Evolutionary conservation across 2,329 filamentous ascomycete genomes (phyloP).

Genomic region (Ophiostoma ips): DNA sequence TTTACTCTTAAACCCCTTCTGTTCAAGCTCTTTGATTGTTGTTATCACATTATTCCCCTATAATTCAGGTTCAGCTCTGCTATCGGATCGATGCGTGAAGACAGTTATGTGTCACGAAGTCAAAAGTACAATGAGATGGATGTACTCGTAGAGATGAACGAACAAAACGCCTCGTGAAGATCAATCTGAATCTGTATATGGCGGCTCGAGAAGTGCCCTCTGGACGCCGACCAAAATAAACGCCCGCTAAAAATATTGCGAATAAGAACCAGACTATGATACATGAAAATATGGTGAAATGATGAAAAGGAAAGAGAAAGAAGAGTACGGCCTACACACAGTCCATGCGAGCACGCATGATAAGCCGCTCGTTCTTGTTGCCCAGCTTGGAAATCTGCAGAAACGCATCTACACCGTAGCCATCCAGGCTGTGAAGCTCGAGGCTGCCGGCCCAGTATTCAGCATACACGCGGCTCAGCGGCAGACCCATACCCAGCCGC

Average conservation of each 20-base stretch:
- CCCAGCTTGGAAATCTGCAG: conserved; percentile 91
- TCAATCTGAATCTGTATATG: too few species aligned
- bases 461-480: conserved; percentile 85
- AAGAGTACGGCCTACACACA: conserved; percentile 47
- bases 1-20: neutral
- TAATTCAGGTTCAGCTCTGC: neutral
- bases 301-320: neutral
- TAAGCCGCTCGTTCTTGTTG: conserved; percentile 95
- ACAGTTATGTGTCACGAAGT: too few species aligned
- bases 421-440: conserved; percentile 82
- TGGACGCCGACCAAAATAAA: too few species aligned
- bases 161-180: too few species aligned
- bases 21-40: conserved; percentile 1
- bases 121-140: too few species aligned
- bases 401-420: conserved; percentile 92
- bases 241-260: too few species aligned
- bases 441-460: conserved; percentile 96
- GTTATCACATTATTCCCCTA: conserved; percentile 2
- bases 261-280: too few species aligned
- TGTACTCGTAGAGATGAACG: too few species aligned
- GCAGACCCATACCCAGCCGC: conserved; percentile 80
- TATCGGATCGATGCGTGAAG: too few species aligned
- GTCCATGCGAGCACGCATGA: conserved; percentile 62
- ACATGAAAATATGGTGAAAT: neutral
- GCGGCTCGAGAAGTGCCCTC: too few species aligned